Base-by-base conservation (phyloP, 1,284 basidiomycete genomes). In the Ustilago lituana region DNA sequence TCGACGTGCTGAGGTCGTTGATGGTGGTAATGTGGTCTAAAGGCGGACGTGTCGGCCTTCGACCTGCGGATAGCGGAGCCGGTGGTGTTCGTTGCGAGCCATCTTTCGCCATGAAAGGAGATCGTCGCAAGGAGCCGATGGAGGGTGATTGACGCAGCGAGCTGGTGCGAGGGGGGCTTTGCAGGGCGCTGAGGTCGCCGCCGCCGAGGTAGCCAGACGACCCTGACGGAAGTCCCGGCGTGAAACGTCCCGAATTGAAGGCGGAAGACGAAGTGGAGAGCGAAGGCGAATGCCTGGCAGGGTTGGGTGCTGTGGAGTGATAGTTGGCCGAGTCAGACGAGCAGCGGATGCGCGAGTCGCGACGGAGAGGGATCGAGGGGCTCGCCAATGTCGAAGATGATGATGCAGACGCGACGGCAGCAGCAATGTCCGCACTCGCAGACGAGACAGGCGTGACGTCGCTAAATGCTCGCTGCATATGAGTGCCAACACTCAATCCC, bases 341-440 rank as follows among this genome's bases (percentile, higher is more conserved):
- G 39, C 65, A 68, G 15, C 65, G 58, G 14, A 31, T 37, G 15
- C 65, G 65, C 12, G 65, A 68, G 26, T 68, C 54, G 26, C 53
- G 52, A 48, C 65, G 65, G 15, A 58, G 40, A 17, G 65, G 65
- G 19, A 68, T 57, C 8, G 50, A 31, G 31, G 52, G 62, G 8
- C 37, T 35, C 1, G 35, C n/a, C 9, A 36, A 32, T 0, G 31
- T 26, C 1, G 59, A 46, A 2, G 59, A 46, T 3, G 60, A 56
- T 3, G 60, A 56, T 23, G 38, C 38, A 19, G 48, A 32, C 2
- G 49, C 53, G 5, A 52, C 32, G 3, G 53, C 48, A 39, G 53
- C 48, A 29, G 44, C 48, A 10, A 52, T 39, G 4, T 48, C 35
- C 17, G 17, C 38, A 22, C 27, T 37, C 5, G 49, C 43, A 6